Evolutionary conservation across 208 protist species (phyloP), one percentile per base, ranked within the genome.

Genomic region (Leishmania martiniquensis): DNA sequence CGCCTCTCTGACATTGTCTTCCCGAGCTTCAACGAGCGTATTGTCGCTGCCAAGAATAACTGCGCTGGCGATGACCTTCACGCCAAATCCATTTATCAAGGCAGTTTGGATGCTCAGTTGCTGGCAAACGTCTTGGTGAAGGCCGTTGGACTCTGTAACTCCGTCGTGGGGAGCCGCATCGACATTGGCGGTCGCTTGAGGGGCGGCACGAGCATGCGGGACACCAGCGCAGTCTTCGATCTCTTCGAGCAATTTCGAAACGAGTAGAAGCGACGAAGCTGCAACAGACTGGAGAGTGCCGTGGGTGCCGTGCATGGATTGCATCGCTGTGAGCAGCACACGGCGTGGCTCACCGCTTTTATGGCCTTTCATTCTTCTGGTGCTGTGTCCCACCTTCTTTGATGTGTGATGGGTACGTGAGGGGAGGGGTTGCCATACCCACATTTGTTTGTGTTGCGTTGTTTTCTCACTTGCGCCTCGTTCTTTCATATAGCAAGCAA

Each of bases 1-100:
- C 87, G 89, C 1, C 63, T 90, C 32, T 82, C 78, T 37, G 89
- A 95, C 75, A 77, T 95, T 45, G 89, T 93, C n/a, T 90, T 88
- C 60, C 89, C 88, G 0, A 84, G 75, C 54, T 84, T 91, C 69
- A 87, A 92, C 66, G 82, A 91, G 42, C 83, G 83, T 49, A 10
- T 92, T 0, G 73, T 86, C 15, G 84, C 85, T 22, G 85, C 87
- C 25, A 91, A 90, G 81, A 95, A 93, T 75, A 91, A 91, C 75
- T 72, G 81, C 44, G 71, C 93, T 42, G 75, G 85, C 44, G 81
- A 88, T 63, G 65, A 68, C 44, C 22, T 86, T 55, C 80, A 82
- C 44, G 20, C 85, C 34, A 85, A 78, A 20, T 4, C 54, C 49
- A 76, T 90, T 39, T 57, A 72, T 2, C 65, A 60, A 15, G 91